A percentile compares a stretch with the other conserved stretches of the same genome.
Evolutionary conservation across 139 green algal species (phyloP).

Genomic region (Chlorella sp.): DNA sequence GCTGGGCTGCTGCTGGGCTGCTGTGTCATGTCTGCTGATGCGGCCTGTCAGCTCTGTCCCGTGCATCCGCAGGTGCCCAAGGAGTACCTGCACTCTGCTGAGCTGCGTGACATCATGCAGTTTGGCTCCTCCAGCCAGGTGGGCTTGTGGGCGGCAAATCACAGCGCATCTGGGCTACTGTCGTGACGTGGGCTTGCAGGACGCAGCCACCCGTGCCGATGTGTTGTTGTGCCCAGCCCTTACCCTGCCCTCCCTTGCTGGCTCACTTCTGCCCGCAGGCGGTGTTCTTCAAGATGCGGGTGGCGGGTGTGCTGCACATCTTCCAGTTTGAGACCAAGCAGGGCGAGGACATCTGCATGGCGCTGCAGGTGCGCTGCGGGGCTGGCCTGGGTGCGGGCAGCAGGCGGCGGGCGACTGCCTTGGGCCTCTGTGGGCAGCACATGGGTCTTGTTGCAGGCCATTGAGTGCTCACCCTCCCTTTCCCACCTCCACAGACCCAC

Average conservation of each 20-base stretch:
- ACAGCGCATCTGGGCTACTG: no score
- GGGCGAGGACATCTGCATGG: slow-evolving; percentile 98
- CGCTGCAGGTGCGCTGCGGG: slow-evolving; percentile 64
- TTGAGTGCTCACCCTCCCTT: no score
- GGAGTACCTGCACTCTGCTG: slow-evolving; percentile 97
- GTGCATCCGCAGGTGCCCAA: slow-evolving; percentile 65
- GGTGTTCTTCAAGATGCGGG: slow-evolving; percentile 99
- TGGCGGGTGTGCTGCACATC: slow-evolving; percentile 95
- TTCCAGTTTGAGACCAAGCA: slow-evolving; percentile 97
- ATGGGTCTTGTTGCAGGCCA: no score
- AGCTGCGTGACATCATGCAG: slow-evolving; percentile 99
- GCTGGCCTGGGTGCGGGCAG: no score
- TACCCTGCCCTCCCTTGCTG: not conserved
- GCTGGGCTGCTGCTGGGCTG: no score
- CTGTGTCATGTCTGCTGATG: no score
- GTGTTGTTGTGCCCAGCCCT: no score
- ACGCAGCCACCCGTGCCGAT: no score
- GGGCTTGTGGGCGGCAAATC: not conserved
- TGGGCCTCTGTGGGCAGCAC: no score
- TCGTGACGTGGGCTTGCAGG: no score
- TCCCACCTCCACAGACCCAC: slow-evolving; percentile 79
- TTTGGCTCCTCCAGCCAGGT: slow-evolving; percentile 85
- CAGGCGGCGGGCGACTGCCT: no score
- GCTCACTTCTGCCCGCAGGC: slow-evolving; percentile 62
- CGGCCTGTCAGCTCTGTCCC: no score